Percentiles rank a stretch among this genome's conserved stretches.
phyloP scores from a whole-genome alignment of 305 asterid species.

The Rubia balearica region DNA sequence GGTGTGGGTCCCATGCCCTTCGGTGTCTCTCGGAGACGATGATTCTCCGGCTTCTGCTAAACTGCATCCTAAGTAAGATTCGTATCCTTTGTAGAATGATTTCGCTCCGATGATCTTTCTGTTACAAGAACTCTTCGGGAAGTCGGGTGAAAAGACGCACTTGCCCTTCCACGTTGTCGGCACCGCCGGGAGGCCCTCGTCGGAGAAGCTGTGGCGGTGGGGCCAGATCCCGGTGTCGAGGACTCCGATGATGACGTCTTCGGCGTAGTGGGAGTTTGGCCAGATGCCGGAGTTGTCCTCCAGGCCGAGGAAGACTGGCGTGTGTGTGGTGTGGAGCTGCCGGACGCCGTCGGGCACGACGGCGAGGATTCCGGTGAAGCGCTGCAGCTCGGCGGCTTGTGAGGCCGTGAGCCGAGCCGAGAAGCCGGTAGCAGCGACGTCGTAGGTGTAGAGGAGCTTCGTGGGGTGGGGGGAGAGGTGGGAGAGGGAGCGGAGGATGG shows the following conservation, averaged over 20 bases:
- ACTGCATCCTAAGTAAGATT: slow-evolving; percentile 31
- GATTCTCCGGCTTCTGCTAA: slow-evolving; percentile 41
- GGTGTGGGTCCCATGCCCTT: slow-evolving; percentile 94
- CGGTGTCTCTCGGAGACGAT: slow-evolving; percentile 75
- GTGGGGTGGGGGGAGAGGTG: slow-evolving; percentile 48
- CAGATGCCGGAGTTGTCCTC: slow-evolving; percentile 69
- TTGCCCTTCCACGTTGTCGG: slow-evolving; percentile 74
- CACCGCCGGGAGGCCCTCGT: slow-evolving; percentile 50
- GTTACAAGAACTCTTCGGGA: slow-evolving; percentile 52
- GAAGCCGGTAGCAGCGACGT: slow-evolving; percentile 58
- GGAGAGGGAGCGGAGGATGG: slow-evolving; percentile 48
- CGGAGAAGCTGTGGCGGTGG: slow-evolving; percentile 71
- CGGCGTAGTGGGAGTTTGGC: slow-evolving; percentile 83
- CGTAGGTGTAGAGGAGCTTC: slow-evolving; percentile 57
- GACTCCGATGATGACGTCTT: slow-evolving; percentile 74
- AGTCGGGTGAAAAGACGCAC: slow-evolving; percentile 53
- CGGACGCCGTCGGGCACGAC: slow-evolving; percentile 62
- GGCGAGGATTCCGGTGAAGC: slow-evolving; percentile 47
- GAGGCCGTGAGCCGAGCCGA: slow-evolving; percentile 53
- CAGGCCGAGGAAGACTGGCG: slow-evolving; percentile 64
- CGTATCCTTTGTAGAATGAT: slow-evolving; percentile 55
- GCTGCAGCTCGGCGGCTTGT: slow-evolving; percentile 47
- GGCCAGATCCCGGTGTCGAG: slow-evolving; percentile 98
- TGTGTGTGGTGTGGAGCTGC: slow-evolving; percentile 68
- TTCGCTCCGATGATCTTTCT: slow-evolving; percentile 70